phyloP scores from a whole-genome alignment of 1,139 yeast genomes.

The Wickerhamiella infanticola region DNA sequence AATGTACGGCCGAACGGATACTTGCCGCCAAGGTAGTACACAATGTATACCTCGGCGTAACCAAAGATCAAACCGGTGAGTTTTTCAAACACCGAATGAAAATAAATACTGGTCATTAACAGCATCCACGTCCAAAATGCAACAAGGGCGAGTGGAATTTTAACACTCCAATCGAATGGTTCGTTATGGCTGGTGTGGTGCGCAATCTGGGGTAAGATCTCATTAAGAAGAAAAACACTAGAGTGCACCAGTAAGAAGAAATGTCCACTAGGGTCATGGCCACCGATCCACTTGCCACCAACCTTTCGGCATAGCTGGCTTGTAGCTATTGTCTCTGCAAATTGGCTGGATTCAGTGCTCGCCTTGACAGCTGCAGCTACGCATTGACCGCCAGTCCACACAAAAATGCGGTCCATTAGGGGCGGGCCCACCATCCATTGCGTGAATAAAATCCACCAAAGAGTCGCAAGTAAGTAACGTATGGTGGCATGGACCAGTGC shows the following conservation, averaged over 20 bases:
- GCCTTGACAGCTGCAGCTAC: constrained; percentile 13
- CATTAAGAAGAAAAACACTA: constrained; percentile 54
- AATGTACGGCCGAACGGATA: constrained; percentile 4
- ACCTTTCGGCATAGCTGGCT: constrained; percentile 17
- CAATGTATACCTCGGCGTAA: constrained; percentile 29
- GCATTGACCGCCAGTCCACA: constrained; percentile 75
- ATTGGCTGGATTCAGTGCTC: constrained; percentile 4
- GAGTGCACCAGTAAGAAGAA: constrained; percentile 66
- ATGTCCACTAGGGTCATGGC: constrained; percentile 95
- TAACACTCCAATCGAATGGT: constrained; percentile 13
- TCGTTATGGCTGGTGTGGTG: background rate
- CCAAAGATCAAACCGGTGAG: constrained; percentile 52
- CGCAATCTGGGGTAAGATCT: constrained; percentile 29
- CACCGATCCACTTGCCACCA: constrained; percentile 61
- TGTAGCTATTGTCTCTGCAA: background rate
- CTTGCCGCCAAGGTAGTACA: constrained; percentile 5
- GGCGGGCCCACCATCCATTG: constrained; percentile 87
- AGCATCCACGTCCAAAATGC: constrained; percentile 77
- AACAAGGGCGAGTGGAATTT: constrained; percentile 31
- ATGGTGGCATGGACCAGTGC: constrained; percentile 9
- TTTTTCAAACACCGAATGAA: constrained; percentile 69
- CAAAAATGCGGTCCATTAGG: constrained; percentile 72
- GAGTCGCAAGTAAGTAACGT: constrained; percentile 38
- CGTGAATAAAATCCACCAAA: constrained; percentile 71
- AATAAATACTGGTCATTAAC: constrained; percentile 57